A percentile compares a stretch with the other conserved stretches of the same genome.
phyloP scores from a whole-genome alignment of 2,329 filamentous ascomycete genomes.

The Arachnomyces sp. region DNA sequence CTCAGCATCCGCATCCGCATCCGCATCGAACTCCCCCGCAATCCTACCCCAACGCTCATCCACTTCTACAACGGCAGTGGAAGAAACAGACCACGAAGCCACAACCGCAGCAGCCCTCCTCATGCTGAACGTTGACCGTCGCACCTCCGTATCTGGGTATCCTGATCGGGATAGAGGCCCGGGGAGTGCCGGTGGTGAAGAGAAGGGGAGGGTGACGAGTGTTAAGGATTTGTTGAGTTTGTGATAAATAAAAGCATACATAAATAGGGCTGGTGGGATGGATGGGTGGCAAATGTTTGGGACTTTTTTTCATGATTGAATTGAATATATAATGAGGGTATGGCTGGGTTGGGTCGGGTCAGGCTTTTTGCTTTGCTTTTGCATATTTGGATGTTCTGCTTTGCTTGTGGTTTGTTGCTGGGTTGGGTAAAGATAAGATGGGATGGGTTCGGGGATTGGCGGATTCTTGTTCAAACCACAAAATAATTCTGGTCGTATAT shows the following conservation, averaged over 20 bases:
- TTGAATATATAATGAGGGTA: too few relatives aligned
- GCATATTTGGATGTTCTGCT: too few relatives aligned
- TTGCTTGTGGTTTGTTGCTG: too few relatives aligned
- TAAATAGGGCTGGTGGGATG: too few relatives aligned
- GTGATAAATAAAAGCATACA: too few relatives aligned
- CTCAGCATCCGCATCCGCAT: background rate
- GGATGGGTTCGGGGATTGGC: too few relatives aligned
- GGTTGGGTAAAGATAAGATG: too few relatives aligned
- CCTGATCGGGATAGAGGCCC: constrained; percentile 9
- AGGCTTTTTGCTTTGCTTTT: too few relatives aligned
- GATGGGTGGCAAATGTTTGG: background rate
- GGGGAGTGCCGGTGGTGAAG: constrained; percentile 9
- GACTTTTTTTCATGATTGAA: background rate
- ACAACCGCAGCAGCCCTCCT: constrained; percentile 76
- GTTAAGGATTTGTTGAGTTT: constrained; percentile 48
- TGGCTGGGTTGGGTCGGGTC: too few relatives aligned
- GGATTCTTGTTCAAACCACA: too few relatives aligned
- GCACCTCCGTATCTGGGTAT: constrained; percentile 27
- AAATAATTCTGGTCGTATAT: too few relatives aligned
- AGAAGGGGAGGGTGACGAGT: constrained; percentile 43
- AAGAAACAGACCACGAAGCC: constrained; percentile 64
- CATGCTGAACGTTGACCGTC: constrained; percentile 76
- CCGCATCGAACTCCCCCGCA: constrained; percentile 11
- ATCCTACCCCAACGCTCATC: constrained; percentile 17
- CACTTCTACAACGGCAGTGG: constrained; percentile 10